Evolutionary conservation across 202 grass and related monocot species (phyloP).

Genomic region (Carex sylvatica): DNA sequence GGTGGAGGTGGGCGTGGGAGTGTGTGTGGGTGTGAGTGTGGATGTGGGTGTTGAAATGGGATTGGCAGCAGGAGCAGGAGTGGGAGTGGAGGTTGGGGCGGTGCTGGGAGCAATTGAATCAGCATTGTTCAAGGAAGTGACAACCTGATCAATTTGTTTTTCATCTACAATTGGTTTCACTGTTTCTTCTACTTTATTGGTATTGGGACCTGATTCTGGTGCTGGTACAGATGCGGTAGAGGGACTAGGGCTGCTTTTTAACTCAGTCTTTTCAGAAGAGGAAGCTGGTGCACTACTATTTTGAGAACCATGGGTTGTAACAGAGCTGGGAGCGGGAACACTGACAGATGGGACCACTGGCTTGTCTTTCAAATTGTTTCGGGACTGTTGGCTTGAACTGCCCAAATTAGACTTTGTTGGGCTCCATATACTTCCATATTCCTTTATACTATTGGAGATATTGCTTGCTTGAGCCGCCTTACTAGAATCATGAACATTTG

Average conservation of each 20-base stretch:
- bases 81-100: background rate
- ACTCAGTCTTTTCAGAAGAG: background rate
- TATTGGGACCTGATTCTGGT: conserved; percentile 1
- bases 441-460: conserved; percentile 31
- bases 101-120: background rate
- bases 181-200: conserved; percentile 17
- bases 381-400: conserved; percentile 32
- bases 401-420: conserved; percentile 33
- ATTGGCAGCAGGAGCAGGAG: background rate
- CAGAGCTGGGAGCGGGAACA: conserved; percentile 10
- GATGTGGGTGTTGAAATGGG: background rate
- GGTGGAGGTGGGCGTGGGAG: background rate
- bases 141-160: conserved; percentile 11
- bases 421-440: conserved; percentile 40
- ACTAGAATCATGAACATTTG: conserved; percentile 15
- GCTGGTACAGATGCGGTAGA: background rate
- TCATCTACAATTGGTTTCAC: conserved; percentile 7
- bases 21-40: background rate
- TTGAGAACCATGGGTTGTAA: conserved; percentile 3
- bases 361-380: conserved; percentile 26
- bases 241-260: conserved; percentile 14
- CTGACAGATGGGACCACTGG: conserved; percentile 1
- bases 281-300: background rate
- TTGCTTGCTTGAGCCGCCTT: conserved; percentile 23
- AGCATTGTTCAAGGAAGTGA: background rate